Evolutionary conservation across 352 stramenopile species (phyloP).

Genomic region (Blastocystis sp.): DNA sequence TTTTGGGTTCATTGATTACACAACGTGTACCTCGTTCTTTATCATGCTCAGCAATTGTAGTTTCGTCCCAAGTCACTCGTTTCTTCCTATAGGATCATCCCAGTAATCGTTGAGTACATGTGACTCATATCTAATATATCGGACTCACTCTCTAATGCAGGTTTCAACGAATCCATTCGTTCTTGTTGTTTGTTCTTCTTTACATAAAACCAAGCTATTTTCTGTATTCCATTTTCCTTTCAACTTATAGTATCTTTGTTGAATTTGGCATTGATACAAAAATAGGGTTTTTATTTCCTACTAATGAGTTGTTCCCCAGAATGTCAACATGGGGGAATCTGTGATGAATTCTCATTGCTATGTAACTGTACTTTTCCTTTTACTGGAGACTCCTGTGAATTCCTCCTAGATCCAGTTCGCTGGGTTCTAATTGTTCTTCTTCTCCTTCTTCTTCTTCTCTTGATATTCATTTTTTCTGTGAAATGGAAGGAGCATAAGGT

Average conservation of each 20-base stretch:
- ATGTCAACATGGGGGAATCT: conserved; percentile 8
- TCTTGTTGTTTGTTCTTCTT: too few relatives aligned
- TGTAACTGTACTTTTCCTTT: conserved; percentile 40
- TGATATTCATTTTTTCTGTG: neutral
- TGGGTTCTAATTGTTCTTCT: neutral
- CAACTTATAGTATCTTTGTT: too few relatives aligned
- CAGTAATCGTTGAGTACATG: neutral
- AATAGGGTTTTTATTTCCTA: too few relatives aligned
- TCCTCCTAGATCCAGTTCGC: neutral
- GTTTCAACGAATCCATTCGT: too few relatives aligned
- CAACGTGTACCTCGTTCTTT: conserved; percentile 80
- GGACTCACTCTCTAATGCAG: neutral
- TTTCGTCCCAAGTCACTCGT: conserved; percentile 80
- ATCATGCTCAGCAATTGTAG: conserved; percentile 81
- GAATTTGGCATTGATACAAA: too few relatives aligned
- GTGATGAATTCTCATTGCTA: neutral
- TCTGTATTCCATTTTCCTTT: too few relatives aligned
- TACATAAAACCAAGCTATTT: too few relatives aligned
- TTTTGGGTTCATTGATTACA: conserved; percentile 86
- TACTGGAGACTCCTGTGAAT: conserved; percentile 5
- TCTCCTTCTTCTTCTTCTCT: neutral
- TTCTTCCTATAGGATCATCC: conserved; percentile 13
- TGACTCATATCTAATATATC: neutral
- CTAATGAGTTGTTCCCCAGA: neutral
- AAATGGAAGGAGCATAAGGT: neutral